Percentiles rank a stretch among this genome's conserved stretches.
These are phyloP conservation scores for Podila epigama DNA, from an alignment of 192 early-diverging fungal genomes.

Conservation along the genomic window DNA sequence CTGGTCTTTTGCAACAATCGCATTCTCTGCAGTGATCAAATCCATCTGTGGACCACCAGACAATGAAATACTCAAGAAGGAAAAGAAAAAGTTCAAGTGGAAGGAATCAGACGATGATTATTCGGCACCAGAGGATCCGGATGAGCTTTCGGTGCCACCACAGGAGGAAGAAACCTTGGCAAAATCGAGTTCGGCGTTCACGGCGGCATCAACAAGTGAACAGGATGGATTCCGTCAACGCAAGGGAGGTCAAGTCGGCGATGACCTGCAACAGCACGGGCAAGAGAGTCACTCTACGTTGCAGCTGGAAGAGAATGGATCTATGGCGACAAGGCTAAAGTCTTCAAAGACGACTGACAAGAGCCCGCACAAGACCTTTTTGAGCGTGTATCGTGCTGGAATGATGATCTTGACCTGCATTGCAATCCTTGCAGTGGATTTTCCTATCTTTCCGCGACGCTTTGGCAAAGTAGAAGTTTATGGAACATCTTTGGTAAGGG, in stretches of 20 bases:
- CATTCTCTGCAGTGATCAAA: constrained; percentile 17
- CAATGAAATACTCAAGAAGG: constrained; percentile 28
- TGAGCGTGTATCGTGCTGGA: constrained; percentile 77
- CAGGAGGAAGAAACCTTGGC: not conserved
- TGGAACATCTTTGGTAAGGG: constrained; percentile 82
- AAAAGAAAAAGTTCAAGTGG: constrained; percentile 46
- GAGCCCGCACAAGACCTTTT: constrained; percentile 52
- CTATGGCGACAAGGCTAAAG: not conserved
- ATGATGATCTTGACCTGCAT: constrained; percentile 85
- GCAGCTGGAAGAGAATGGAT: constrained; percentile 8
- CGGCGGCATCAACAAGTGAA: not conserved
- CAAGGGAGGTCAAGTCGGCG: constrained; percentile 3
- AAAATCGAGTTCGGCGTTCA: not conserved
- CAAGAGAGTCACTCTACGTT: constrained; percentile 7
- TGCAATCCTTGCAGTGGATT: constrained; percentile 95
- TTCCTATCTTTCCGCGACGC: constrained; percentile 84
- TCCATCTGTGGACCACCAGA: constrained; percentile 21
- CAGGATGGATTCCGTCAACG: constrained; percentile 38
- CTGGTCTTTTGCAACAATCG: constrained; percentile 30
- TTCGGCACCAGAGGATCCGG: constrained; percentile 16
- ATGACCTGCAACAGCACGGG: not conserved
- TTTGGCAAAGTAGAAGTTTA: constrained; percentile 93
- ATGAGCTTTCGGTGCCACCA: too few species aligned
- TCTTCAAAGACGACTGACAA: constrained; percentile 1
- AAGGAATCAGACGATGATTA: constrained; percentile 40